Base-by-base conservation (phyloP, 2,329 filamentous ascomycete species). In the Daldinia eschscholtzii region DNA sequence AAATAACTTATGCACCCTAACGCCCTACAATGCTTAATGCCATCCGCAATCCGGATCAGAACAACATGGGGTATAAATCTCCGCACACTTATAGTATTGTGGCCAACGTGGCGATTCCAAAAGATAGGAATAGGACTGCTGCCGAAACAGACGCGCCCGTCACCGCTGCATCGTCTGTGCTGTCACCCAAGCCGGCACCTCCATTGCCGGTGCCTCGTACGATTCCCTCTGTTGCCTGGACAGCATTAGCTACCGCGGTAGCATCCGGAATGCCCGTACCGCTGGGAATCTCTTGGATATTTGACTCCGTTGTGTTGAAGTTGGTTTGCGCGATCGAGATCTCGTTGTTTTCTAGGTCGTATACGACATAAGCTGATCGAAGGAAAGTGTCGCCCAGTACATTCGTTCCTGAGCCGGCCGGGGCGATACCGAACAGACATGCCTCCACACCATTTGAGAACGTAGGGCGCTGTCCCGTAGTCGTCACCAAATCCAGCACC, bases 311-410 rank as follows among this genome's bases (percentile, higher is more conserved):
- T 3, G 84, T 81, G 75, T 91, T 88, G 78, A 89, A 90, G 57
- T 84, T 86, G 18, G 90, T 90, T 77, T 91, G 88, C 1, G 91
- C 92, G 35, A 93, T 80, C 1, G 89, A 90, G 71, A 93, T 89
- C 79, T 91, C 84, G 76, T 93, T 89, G 78, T 92, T 92, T 30
- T 84, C 87, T 23, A 93, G 82, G 76, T 93, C 91, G 76, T 92
- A 93, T 10, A 94, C 91, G 13, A 93, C 86, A 73, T 94, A 94
- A 0, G 91, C 91, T 39, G 89, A 91, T 55, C 92, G 85, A 61
- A 94, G 82, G 78, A 94, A 94, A 0, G 91, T 92, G 76, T 93
- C 92, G 15, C 92, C 92, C 30, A 94, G 81, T 1, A 93, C 87
- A 48, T 86, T 84, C n/a, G 86, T 85, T 33, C 84, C 82, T 1